A percentile compares a stretch with the other conserved stretches of the same genome.
phyloP scores from a whole-genome alignment of 1,284 basidiomycete species.

The Fistulinella staudtii region DNA sequence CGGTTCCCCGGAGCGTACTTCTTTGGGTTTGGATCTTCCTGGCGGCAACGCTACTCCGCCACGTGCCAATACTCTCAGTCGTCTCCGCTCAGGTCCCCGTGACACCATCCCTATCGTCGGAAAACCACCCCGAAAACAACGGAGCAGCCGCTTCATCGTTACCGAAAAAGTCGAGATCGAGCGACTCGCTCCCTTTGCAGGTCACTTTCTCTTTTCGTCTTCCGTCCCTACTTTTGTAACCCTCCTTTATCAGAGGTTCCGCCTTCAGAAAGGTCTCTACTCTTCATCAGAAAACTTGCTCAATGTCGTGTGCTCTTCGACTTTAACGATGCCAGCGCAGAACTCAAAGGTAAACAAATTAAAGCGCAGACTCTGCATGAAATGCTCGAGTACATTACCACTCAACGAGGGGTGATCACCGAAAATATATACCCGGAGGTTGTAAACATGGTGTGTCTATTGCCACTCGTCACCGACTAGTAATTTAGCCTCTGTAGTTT shows the following conservation, averaged over 20 bases:
- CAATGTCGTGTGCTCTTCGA: conserved; percentile 98
- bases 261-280: conserved; percentile 81
- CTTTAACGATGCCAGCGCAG: conserved; percentile 96
- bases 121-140: conserved; percentile 93
- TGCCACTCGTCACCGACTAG: conserved; percentile 8
- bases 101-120: conserved; percentile 94
- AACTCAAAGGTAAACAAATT: conserved; percentile 97
- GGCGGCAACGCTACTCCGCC: conserved; percentile 52
- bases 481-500: conserved; percentile 55
- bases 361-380: conserved; percentile 98
- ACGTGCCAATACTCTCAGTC: conserved; percentile 60
- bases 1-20: conserved; percentile 49
- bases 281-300: conserved; percentile 93
- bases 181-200: conserved; percentile 88
- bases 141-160: conserved; percentile 94
- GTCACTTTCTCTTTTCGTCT: conserved; percentile 37
- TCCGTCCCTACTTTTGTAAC: conserved; percentile 4
- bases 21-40: conserved; percentile 44
- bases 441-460: conserved; percentile 84
- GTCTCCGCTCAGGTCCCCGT: conserved; percentile 74
- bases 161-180: conserved; percentile 97
- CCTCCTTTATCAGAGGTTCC: conserved; percentile 69
- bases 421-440: conserved; percentile 99
- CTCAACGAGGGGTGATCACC: conserved; percentile 93
- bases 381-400: conserved; percentile 99